A percentile compares a stretch with the other conserved stretches of the same genome.
Conservation (phyloP, 2,329 filamentous ascomycete species). For the Proliferodiscus dingleyae region DNA sequence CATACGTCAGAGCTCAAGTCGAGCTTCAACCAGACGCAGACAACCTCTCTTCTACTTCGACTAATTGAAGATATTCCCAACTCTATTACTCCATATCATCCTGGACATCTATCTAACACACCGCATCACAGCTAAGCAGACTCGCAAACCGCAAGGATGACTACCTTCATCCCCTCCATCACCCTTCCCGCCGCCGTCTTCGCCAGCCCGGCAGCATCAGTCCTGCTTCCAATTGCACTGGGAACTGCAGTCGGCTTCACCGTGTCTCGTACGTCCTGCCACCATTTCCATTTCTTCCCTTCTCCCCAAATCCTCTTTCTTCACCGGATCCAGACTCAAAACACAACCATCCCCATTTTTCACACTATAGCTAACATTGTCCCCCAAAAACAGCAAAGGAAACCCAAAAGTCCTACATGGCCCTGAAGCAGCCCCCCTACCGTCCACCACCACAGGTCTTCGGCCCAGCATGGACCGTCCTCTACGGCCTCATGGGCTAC, state of each 20-base stretch:
- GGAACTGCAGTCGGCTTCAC: conserved; percentile 70
- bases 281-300: not conserved
- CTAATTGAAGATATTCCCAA: not conserved
- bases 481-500: conserved; percentile 83
- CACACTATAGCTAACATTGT: no score
- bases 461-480: conserved; percentile 59
- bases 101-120: conserved; percentile 3
- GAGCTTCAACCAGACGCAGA: no score
- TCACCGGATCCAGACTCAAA: not conserved
- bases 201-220: conserved; percentile 64
- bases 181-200: conserved; percentile 71
- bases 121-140: not conserved
- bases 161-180: conserved; percentile 71
- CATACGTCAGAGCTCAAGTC: no score
- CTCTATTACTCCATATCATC: not conserved
- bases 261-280: conserved; percentile 56
- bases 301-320: not conserved
- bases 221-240: conserved; percentile 69
- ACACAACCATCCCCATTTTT: not conserved
- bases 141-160: conserved; percentile 56
- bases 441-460: conserved; percentile 58
- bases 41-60: no score
- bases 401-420: conserved; percentile 57
- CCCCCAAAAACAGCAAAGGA: conserved; percentile 51
- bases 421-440: conserved; percentile 62